Evolutionary conservation across 352 stramenopile species (phyloP), one percentile per base, ranked within the genome.

Genomic region (Phytophthora syringae): DNA sequence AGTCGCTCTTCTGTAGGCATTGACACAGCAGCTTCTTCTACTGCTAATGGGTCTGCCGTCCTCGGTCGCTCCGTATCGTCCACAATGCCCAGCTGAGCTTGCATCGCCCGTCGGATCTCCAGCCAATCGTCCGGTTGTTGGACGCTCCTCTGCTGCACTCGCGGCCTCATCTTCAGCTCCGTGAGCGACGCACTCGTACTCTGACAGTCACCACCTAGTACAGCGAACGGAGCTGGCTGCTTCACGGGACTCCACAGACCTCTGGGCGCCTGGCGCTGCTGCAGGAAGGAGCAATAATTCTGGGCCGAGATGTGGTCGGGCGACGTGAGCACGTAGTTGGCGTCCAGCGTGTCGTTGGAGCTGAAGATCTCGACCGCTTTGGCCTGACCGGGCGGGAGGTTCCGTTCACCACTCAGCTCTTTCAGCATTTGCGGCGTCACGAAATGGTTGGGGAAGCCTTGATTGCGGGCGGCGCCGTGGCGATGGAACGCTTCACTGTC

Each of bases 261-360:
- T 5, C 42, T 54, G 1, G 71, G 65, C 3, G 54, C 15, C 12
- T 44, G 60, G 0, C 63, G 65, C 22, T 72, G 56, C 36, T 77
- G 59, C 5, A 66, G 44, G 37, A 83, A 86, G 10, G n/a, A 25
- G 11, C 77, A 85, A n/a, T 70, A 80, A 54, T 92, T 92, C 36
- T 90, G 84, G 2, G 74, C 65, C 4, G 67, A 64, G 24, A 90
- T 76, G 11, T 88, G 40, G 9, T 62, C 64, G 4, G 74, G 74
- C 0, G 81, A 76, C 6, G 81, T 72, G 24, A 92, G 66, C 45
- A 92, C 83, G 59, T 90, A 92, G 67, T 92, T 92, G 43, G 81
- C 69, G 62, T 92, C 77, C 18, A 86, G 36, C n/a, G 81, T 86
- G 36, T 84, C 69, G n/a, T 78, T 86, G 6, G 76, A 67, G 48